Evolutionary conservation across 2,329 filamentous ascomycete species (phyloP), one percentile per base, ranked within the genome.

Genomic region (Alternaria sp.): DNA sequence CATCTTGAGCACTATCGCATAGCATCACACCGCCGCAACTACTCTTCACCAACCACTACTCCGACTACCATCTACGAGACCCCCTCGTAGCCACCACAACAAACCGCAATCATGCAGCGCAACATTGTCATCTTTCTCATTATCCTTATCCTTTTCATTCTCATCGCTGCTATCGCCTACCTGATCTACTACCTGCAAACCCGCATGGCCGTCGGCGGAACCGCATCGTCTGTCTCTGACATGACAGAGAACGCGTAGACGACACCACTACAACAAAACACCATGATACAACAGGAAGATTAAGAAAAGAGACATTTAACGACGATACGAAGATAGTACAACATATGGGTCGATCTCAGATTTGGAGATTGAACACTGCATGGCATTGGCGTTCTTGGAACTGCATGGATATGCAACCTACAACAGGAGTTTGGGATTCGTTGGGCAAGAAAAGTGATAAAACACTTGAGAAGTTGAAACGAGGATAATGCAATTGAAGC

Each of bases 71-170:
- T 20, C 36, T 48, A 49, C 58, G 43, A 61, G 36, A 44, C 18
- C 25, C 36, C 40, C 28, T 44, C 16, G 36, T 43, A 2, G 36
- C 34, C 20, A 27, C 7, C 14, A 20, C 38, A n/a, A 20, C 43
- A 50, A 45, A 45, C 45, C 56, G 51, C 60, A 62, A 81, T 52
- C 46, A 85, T 85, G 82, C 76, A 83, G 74, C 81, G 82, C 75
- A 85, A 85, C 76, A 76, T 85, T 65, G 82, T 83, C 77, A 83
- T 85, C 77, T 82, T 82, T 75, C 76, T 83, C 69, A 84, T 85
- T 74, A 81, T 85, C 74, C 79, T 85, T 68, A 80, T 84, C 74
- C 82, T 85, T 70, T 84, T 85, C 78, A 77, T 84, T 70, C 77
- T 84, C 52, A 81, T 84, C 54, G 81, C 80, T 30, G 70, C 82